These are phyloP conservation scores for Lophiotrema nucula DNA, from an alignment of 495 filamentous ascomycete genomes.

Conservation along the genomic window DNA sequence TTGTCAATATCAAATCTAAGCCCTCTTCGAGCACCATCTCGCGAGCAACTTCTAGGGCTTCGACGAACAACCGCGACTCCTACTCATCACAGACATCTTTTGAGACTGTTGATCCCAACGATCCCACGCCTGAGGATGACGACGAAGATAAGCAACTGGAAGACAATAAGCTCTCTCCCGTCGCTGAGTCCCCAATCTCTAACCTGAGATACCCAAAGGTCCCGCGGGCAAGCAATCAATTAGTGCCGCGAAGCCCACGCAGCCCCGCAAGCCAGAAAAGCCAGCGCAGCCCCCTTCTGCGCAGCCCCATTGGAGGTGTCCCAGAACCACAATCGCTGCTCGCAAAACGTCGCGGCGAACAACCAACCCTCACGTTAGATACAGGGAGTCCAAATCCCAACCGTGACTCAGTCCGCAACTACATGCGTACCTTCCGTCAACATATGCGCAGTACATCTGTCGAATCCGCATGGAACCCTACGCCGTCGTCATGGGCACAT, in stretches of 20 bases:
- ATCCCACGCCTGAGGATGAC: conserved; percentile 43
- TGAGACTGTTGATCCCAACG: conserved; percentile 38
- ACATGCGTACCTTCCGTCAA: not conserved
- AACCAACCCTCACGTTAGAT: conserved; percentile 32
- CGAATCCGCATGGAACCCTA: conserved; percentile 8
- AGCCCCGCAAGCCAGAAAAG: conserved; percentile 17
- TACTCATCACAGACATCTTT: conserved; percentile 42
- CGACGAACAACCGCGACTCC: conserved; percentile 26
- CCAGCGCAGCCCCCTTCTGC: conserved; percentile 1
- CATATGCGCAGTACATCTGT: conserved; percentile 24
- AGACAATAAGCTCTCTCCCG: conserved; percentile 37
- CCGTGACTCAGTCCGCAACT: not conserved
- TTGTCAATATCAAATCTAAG: conserved; percentile 15
- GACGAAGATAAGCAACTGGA: conserved; percentile 35
- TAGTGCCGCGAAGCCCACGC: conserved; percentile 38
- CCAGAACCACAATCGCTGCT: conserved; percentile 30
- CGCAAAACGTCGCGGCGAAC: conserved; percentile 35
- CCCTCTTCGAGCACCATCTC: conserved; percentile 16
- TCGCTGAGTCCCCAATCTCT: conserved; percentile 42
- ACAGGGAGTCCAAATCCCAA: conserved; percentile 16
- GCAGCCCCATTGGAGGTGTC: not conserved
- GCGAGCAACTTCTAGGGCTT: conserved; percentile 15
- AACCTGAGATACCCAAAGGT: conserved; percentile 43
- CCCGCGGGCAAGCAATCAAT: conserved; percentile 41
- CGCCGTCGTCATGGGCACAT: too few species aligned